Conservation (phyloP, 2,329 filamentous ascomycete species). For the Huntiella bhutanensis region DNA sequence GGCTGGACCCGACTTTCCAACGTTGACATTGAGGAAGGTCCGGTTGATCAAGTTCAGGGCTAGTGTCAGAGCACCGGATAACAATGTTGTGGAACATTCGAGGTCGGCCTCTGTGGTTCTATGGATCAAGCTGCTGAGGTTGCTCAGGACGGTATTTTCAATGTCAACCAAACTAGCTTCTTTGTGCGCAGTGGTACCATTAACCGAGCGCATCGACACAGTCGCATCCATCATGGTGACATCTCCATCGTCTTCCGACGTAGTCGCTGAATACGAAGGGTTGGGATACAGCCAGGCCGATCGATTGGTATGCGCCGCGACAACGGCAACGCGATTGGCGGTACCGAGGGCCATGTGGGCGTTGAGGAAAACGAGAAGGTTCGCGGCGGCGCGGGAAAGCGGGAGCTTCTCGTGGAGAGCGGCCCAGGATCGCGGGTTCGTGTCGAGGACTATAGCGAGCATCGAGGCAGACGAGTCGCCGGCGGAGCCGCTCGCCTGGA, state of each 20-base stretch:
- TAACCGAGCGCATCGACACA: constrained; percentile 12
- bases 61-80: constrained; percentile 78
- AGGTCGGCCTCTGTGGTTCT: constrained; percentile 48
- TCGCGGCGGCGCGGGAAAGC: constrained; percentile 65
- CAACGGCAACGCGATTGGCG: constrained; percentile 76
- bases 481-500: constrained; percentile 23
- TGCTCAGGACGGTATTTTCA: constrained; percentile 59
- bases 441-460: constrained; percentile 81
- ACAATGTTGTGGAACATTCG: constrained; percentile 60
- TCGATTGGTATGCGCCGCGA: constrained; percentile 74
- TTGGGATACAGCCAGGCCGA: constrained; percentile 78
- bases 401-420: constrained; percentile 55
- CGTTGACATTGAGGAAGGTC: constrained; percentile 42
- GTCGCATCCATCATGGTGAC: constrained; percentile 36
- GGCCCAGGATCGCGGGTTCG: constrained; percentile 88
- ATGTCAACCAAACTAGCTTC: constrained; percentile 82
- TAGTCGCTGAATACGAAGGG: constrained; percentile 17
- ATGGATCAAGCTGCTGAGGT: constrained; percentile 54
- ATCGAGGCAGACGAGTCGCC: constrained; percentile 51
- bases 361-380: constrained; percentile 90
- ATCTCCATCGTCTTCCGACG: constrained; percentile 27
- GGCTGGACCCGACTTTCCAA: constrained; percentile 20
- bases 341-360: constrained; percentile 89
- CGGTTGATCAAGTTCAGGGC: constrained; percentile 86
- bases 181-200: constrained; percentile 49